These are phyloP conservation scores for Sonneratia caseolaris DNA, from an alignment of 345 rosid species.

Conservation along the genomic window DNA sequence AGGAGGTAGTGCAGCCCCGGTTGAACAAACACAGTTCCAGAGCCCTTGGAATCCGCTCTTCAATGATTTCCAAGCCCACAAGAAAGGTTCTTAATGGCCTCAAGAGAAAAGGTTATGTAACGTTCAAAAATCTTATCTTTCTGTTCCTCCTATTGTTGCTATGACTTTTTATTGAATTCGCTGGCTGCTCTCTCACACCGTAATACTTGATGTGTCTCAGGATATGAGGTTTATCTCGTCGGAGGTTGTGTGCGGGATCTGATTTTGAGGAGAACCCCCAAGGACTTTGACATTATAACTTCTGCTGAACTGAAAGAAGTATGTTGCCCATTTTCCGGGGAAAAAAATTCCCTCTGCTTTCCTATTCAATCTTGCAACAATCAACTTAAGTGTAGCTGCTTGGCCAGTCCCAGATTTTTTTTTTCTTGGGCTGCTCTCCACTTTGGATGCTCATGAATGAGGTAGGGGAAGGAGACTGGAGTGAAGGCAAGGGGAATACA, in stretches of 20 bases:
- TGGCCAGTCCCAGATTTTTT: too few relatives aligned
- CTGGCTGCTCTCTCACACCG: neutral
- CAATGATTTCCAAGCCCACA: conserved; percentile 50
- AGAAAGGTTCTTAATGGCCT: conserved; percentile 50
- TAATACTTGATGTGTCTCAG: conserved; percentile 19
- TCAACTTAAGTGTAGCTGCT: neutral
- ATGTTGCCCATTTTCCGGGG: neutral
- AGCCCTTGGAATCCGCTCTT: conserved; percentile 49
- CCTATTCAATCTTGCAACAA: neutral
- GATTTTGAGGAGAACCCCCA: conserved; percentile 64
- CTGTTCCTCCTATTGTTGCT: neutral
- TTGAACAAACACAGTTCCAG: conserved; percentile 48
- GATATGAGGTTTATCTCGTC: conserved; percentile 82
- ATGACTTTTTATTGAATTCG: neutral
- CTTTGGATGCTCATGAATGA: too few relatives aligned
- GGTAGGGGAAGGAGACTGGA: too few relatives aligned
- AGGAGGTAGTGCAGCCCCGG: neutral
- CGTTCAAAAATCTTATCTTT: neutral
- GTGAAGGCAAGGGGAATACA: too few relatives aligned
- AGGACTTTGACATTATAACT: conserved; percentile 84
- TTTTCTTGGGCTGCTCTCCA: too few relatives aligned
- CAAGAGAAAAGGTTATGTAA: conserved; percentile 31
- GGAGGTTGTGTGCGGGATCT: conserved; percentile 99
- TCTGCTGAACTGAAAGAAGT: conserved; percentile 90
- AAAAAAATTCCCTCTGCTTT: neutral